These are phyloP conservation scores for carrot (Daucus carota) DNA, from an alignment of 129 eudicot genomes.

Conservation along the genomic window DNA sequence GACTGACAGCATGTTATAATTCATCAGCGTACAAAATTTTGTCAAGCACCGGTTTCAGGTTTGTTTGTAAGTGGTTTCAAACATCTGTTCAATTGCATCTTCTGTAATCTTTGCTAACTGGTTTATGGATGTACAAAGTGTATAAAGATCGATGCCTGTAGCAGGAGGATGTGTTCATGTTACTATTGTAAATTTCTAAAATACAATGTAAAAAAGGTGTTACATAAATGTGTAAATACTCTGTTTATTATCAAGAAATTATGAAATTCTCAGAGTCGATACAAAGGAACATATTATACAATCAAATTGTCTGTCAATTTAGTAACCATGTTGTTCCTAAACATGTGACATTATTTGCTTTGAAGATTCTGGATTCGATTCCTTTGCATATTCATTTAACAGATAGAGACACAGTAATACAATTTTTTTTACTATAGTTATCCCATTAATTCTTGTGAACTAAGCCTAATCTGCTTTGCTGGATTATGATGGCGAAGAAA, in stretches of 20 bases:
- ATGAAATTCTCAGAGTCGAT: not conserved
- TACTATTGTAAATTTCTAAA: too few species aligned
- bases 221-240: too few species aligned
- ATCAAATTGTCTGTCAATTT: not conserved
- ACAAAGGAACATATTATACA: too few species aligned
- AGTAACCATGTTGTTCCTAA: not conserved
- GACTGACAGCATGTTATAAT: constrained; percentile 75
- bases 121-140: not conserved
- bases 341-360: not conserved
- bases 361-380: not conserved
- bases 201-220: too few species aligned
- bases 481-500: not conserved
- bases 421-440: not conserved
- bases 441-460: not conserved
- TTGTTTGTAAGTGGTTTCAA: not conserved
- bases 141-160: not conserved
- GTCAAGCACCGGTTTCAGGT: not conserved
- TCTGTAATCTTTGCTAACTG: not conserved
- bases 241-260: too few species aligned
- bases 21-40: not conserved
- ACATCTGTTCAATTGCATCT: not conserved
- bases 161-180: not conserved
- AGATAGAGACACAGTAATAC: not conserved
- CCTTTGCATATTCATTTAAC: not conserved
- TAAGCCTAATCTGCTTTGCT: not conserved